phyloP scores from a whole-genome alignment of 495 filamentous ascomycete genomes.

The Tuber aestivum region DNA sequence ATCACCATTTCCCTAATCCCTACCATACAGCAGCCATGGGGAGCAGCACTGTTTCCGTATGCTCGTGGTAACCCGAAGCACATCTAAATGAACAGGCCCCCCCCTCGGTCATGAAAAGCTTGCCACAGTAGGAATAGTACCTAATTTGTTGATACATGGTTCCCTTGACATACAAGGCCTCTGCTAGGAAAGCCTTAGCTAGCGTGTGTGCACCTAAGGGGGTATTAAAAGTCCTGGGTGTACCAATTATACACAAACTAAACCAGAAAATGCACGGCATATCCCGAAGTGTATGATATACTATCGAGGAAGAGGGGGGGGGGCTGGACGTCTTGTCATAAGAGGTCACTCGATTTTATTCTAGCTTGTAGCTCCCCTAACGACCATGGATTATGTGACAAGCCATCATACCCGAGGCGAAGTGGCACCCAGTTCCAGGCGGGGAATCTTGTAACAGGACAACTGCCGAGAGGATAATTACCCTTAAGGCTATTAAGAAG shows the following conservation, averaged over 20 bases:
- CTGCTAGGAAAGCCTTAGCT: background rate
- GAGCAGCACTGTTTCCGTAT: background rate
- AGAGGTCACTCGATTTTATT: background rate
- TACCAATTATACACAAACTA: background rate
- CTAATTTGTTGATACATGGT: background rate
- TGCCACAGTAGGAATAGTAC: background rate
- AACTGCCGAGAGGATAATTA: background rate
- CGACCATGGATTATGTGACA: background rate
- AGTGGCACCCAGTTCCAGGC: background rate
- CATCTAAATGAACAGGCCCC: background rate
- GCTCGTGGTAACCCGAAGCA: background rate
- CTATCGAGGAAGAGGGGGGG: background rate
- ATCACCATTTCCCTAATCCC: background rate
- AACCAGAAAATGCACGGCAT: background rate
- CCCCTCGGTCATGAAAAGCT: background rate
- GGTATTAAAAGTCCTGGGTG: background rate
- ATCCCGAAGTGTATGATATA: background rate
- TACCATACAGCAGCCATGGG: background rate
- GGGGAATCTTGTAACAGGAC: background rate
- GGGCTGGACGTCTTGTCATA: background rate
- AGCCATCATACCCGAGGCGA: background rate
- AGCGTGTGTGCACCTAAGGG: background rate
- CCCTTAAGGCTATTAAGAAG: background rate
- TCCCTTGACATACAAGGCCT: background rate
- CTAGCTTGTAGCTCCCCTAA: background rate